Conservation (phyloP, 1,284 basidiomycete species). For the Apiotrichum brassicae region DNA sequence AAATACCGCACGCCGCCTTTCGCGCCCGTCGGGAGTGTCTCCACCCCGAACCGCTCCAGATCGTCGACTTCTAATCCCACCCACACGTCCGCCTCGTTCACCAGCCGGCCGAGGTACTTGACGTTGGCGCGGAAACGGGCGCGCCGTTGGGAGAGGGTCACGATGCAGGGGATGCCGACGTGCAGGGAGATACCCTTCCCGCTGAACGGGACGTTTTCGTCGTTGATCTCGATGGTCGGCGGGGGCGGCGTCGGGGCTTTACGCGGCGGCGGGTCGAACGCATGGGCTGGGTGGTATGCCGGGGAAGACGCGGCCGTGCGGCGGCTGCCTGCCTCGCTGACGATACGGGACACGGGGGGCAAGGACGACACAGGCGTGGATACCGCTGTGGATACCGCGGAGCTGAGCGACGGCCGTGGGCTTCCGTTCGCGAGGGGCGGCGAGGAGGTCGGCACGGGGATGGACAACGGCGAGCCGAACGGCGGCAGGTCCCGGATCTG, state of each 20-base stretch:
- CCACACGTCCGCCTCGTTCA: slow-evolving; percentile 70
- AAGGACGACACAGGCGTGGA: too few relatives aligned
- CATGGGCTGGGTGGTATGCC: slow-evolving; percentile 44
- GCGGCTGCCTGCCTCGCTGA: slow-evolving; percentile 5
- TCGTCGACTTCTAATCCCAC: slow-evolving; percentile 84
- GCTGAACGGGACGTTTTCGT: slow-evolving; percentile 15
- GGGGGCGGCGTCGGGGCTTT: slow-evolving; percentile 3
- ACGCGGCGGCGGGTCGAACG: slow-evolving; percentile 40
- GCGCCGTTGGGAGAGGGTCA: slow-evolving; percentile 59
- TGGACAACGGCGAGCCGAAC: not conserved
- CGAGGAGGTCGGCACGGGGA: not conserved
- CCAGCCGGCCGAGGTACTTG: slow-evolving; percentile 77
- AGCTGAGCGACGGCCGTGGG: slow-evolving; percentile 2
- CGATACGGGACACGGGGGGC: not conserved
- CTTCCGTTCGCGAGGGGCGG: not conserved
- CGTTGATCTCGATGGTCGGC: slow-evolving; percentile 12
- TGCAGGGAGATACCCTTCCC: slow-evolving; percentile 63
- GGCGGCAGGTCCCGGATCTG: not conserved
- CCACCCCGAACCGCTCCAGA: slow-evolving; percentile 46
- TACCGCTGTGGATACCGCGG: not conserved
- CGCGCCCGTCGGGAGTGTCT: slow-evolving; percentile 23
- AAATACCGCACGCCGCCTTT: slow-evolving; percentile 34
- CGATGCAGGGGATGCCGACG: slow-evolving; percentile 86
- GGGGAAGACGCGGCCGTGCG: not conserved
- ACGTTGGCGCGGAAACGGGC: slow-evolving; percentile 79